Percentiles rank a stretch among this genome's conserved stretches.
Conservation (phyloP, 768 basidiomycete genomes). For the Asterophora lycoperdoides region DNA sequence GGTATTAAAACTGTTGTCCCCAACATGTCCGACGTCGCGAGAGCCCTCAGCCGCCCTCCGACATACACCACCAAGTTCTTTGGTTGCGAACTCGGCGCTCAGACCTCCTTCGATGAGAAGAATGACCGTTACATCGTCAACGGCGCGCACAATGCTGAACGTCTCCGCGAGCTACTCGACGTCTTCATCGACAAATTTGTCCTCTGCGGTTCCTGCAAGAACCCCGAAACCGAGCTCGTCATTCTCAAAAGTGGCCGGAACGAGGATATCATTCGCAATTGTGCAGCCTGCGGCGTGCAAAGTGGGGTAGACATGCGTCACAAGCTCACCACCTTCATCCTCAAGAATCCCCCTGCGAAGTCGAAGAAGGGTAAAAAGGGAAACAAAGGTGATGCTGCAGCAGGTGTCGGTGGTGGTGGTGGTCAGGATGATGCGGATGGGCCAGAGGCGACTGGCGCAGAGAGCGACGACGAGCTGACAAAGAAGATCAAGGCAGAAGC, state of each 20-base stretch:
- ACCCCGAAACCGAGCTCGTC: slow-evolving; percentile 95
- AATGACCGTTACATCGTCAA: slow-evolving; percentile 99
- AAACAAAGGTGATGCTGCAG: slow-evolving; percentile 32
- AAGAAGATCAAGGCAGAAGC: slow-evolving; percentile 91
- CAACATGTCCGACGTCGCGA: slow-evolving; percentile 97
- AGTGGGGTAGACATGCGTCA: slow-evolving; percentile 94
- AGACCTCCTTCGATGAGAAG: slow-evolving; percentile 94
- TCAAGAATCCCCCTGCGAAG: slow-evolving; percentile 96
- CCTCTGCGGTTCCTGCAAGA: slow-evolving; percentile 96
- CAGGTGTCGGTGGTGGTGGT: slow-evolving; percentile 21
- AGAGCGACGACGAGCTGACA: slow-evolving; percentile 85
- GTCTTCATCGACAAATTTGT: slow-evolving; percentile 98
- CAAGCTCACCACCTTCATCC: slow-evolving; percentile 92
- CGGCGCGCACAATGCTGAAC: slow-evolving; percentile 87
- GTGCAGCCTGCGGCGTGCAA: slow-evolving; percentile 96
- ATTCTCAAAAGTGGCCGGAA: slow-evolving; percentile 76
- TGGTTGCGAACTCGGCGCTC: slow-evolving; percentile 96
- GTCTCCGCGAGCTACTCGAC: slow-evolving; percentile 94
- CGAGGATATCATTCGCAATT: slow-evolving; percentile 91
- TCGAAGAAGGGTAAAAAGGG: slow-evolving; percentile 69
- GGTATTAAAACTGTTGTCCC: slow-evolving; percentile 99
- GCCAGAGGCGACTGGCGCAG: slow-evolving; percentile 51
- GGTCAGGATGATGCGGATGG: slow-evolving; percentile 38
- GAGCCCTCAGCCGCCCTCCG: slow-evolving; percentile 91
- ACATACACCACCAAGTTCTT: slow-evolving; percentile 99